Base-by-base conservation (phyloP, 352 stramenopile species). In the Saprolegnia diclina region DNA sequence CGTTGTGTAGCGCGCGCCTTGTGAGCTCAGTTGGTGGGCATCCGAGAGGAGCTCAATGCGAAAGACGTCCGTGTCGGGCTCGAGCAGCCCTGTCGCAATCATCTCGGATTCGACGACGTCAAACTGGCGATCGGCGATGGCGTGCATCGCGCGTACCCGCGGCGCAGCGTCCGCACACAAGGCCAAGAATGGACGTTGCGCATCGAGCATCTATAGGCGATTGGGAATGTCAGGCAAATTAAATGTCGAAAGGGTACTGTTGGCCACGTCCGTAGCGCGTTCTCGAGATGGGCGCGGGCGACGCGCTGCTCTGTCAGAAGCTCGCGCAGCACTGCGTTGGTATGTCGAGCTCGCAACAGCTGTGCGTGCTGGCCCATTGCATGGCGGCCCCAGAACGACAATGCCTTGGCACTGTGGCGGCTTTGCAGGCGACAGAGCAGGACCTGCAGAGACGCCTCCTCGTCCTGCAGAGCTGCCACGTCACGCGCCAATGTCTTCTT, bases 61-160 rank as follows among this genome's bases (percentile, higher is more conserved):
- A 11, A 52, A 46, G 1, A 64, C 4, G 14, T 24, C 21, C 5
- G 29, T 32, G 22, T 11, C 11, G 6, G 56, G 13, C 7, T 64
- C 56, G 19, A 66, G 19, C 6, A 66, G 44, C 9, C 57, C 57
- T 22, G 26, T 7, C n/a, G 40, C 5, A 21, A 66, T 24, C 57
- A 66, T 53, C n/a, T 66, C 57, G 38, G 35, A 54, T 5, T 66
- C 57, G 6, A 66, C 32, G 14, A 18, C 21, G n/a, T 66, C 57
- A 13, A 55, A 50, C 38, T 66, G 57, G 10, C 57, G 57, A 38
- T 66, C 42, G 10, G 57, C 40, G 26, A 66, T 66, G 35, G 42
- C 21, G 14, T 66, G 57, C 11, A 66, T 66, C 10, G 40, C 57
- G 18, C 9, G 11, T 5, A 66, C 13, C 13, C 57, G 57, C 44